Percentiles rank a stretch among this genome's conserved stretches.
Evolutionary conservation across 176 grass and related monocot species (phyloP).

Genomic region (Sorghum bicolor): Sorghum_bicolor_NCBIv3 NC_012873.2:67082501-67083000

Average conservation of each 20-base stretch:
- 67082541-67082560: not conserved
- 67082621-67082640: conserved; percentile 14
- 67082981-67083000: conserved; percentile 75
- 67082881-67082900: not conserved
- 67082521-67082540: not conserved
- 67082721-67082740: not conserved
- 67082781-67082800: not conserved
- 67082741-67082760: not conserved
- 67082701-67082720: not conserved
- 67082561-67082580: not conserved
- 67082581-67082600: not conserved
- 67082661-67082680: not conserved
- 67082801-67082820: conserved; percentile 26
- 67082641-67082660: not conserved
- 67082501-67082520: too few relatives aligned
- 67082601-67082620: not conserved
- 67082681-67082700: not conserved
- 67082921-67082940: conserved; percentile 10
- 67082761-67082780: conserved; percentile 14
- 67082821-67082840: conserved; percentile 23
- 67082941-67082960: not conserved
- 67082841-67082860: conserved; percentile 5
- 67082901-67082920: conserved; percentile 9
- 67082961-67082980: conserved; percentile 47
- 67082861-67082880: not conserved